Evolutionary conservation across 345 rosid genomes (phyloP).

Genomic region (Eucalyptus pauciflora): DNA sequence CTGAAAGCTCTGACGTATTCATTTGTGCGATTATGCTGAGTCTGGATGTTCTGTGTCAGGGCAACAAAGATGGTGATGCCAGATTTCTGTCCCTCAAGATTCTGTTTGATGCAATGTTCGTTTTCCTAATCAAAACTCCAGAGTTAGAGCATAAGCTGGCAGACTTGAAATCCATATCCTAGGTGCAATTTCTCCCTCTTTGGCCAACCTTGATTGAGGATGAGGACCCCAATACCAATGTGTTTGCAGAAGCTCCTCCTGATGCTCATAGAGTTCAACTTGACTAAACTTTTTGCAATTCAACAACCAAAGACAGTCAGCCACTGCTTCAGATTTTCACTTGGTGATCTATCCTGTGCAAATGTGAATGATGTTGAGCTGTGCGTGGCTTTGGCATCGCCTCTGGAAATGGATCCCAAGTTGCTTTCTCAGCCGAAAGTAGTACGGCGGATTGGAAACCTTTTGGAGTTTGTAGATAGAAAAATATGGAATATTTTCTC

Average conservation of each 20-base stretch:
- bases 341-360: no score
- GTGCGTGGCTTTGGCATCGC: no score
- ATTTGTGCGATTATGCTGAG: conserved; percentile 67
- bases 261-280: conserved; percentile 28
- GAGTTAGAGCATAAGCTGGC: conserved; percentile 31
- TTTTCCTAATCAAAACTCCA: conserved; percentile 50
- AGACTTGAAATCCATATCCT: conserved; percentile 60
- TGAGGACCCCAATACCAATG: conserved; percentile 80
- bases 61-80: conserved; percentile 84
- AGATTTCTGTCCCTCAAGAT: conserved; percentile 82
- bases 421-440: no score
- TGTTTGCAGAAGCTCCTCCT: conserved; percentile 83
- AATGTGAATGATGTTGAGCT: no score
- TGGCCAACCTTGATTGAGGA: conserved; percentile 78
- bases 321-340: no score
- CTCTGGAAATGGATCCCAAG: no score
- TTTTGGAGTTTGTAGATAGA: no score
- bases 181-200: conserved; percentile 74
- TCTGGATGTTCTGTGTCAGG: conserved; percentile 50
- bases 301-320: no score
- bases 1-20: conserved; percentile 37
- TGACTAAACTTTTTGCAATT: no score
- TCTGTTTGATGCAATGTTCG: conserved; percentile 65
- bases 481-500: conserved; percentile 24
- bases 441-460: no score